Evolutionary conservation across 352 stramenopile genomes (phyloP), one percentile per base, ranked within the genome.

Genomic region (Pythium rhizo-oryzae): DNA sequence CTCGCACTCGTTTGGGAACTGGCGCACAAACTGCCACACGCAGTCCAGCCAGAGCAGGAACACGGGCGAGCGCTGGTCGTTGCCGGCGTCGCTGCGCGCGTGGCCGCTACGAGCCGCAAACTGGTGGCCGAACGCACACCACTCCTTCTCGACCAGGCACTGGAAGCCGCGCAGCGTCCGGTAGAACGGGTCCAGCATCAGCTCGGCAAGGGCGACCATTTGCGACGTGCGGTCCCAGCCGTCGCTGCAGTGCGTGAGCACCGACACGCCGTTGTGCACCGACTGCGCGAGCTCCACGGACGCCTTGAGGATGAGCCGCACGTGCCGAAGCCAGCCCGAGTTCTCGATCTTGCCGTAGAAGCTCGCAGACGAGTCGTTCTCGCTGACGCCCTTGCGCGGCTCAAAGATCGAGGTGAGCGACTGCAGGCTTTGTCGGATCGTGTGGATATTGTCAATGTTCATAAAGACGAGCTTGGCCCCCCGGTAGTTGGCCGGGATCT

Each of bases 191-290:
- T 98, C 93, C 28, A 98, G 80, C 70, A 98, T 80, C 23, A 98
- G 60, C 70, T 97, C 92, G 0, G 77, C 4, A 90, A 78, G 11
- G 97, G 74, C 8, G 75, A 77, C 60, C 19, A 98, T 75, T 85
- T 99, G 97, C n/a, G 96, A 89, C 7, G 98, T 99, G 18, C 98
- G 89, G 81, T 99, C 98, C 98, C 98, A 99, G 21, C 98, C 98
- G 73, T 99, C 97, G 61, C 92, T 99, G 75, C 98, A 99, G 75
- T 99, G 98, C 44, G 99, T 84, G 39, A 99, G 72, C 19, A 99
- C 94, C 4, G 92, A 95, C 70, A 89, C 89, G 23, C 93, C 75
- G 25, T 89, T 76, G 21, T 92, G 86, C 24, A 95, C 71, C n/a
- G 92, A 80, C 0, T 85, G 85, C 8, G 90, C 85, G 59, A 94